Evolutionary conservation across 2,329 filamentous ascomycete genomes (phyloP), one percentile per base, ranked within the genome.

Genomic region (Aureobasidium lini): DNA sequence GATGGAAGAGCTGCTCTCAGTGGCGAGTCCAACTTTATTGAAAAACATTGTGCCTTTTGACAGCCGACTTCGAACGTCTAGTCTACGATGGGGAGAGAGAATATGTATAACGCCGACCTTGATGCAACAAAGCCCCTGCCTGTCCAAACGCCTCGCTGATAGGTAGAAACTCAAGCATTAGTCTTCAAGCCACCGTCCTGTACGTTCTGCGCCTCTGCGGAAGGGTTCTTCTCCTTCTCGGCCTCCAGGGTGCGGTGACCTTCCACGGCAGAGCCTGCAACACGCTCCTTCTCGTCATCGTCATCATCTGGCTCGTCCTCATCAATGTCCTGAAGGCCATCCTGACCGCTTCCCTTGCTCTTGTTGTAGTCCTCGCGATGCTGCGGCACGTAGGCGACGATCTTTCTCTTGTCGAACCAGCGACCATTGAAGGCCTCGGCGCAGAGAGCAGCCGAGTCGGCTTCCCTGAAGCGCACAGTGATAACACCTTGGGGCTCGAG

Each of bases 401-500:
- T 85, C 28, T 79, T 81, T 29, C 84, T 82, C 1, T 88, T 87
- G 43, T 83, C 88, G 70, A 95, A 96, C 62, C 78, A 84, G n/a
- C 90, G 82, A 0, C 91, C 91, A 66, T 90, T 78, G 87, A 95
- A 92, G 9, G 62, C 60, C 52, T 69, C 67, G 42, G 93, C 84
- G 70, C 90, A 96, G 8, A 82, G 84, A 60, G 78, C 77, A 3
- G 92, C 93, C 2, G 87, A 82, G 61, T 88, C 84, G 4, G 82
- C 77, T 40, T 88, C 84, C 59, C 80, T 77, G 76, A 96, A 99
- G 66, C 88, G 86, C 63, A 99, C 88, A 57, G 86, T 92, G 8
- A 92, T 88, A 39, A 97, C 82, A 16, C 94, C 94, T 0, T 90
- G 88, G 4, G 83, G 76, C 73, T 99, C 95, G 64, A 86, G 80